A percentile compares a stretch with the other conserved stretches of the same genome.
These are phyloP conservation scores for Bigelowiella natans DNA, from an alignment of 78 protist species.

Conservation along the genomic window DNA sequence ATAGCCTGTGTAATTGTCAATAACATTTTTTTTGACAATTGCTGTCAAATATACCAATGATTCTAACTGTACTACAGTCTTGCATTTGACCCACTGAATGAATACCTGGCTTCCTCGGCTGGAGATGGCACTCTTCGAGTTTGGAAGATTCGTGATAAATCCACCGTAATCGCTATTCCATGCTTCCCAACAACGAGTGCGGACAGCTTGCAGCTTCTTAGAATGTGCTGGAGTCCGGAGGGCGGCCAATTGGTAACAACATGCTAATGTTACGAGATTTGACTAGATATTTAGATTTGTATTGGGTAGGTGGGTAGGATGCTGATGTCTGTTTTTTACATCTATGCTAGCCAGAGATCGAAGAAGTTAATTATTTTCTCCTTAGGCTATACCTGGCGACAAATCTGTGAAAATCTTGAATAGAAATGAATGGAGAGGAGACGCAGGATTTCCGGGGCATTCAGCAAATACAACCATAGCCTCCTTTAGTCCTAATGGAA, in stretches of 20 bases:
- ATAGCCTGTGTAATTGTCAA: not conserved
- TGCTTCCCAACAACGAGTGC: not conserved
- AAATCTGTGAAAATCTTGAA: not conserved
- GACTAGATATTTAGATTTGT: no score
- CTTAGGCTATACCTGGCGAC: not conserved
- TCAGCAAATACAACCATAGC: not conserved
- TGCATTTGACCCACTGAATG: not conserved
- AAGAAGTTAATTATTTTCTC: no score
- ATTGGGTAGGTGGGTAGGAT: no score
- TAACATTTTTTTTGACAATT: not conserved
- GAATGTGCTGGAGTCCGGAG: not conserved
- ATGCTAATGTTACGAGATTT: no score
- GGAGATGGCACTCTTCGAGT: not conserved
- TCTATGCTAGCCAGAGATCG: no score
- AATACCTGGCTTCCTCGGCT: not conserved
- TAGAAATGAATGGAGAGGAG: not conserved
- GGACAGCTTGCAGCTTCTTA: not conserved
- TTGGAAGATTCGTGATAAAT: not conserved
- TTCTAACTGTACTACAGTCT: not conserved
- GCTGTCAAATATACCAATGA: no score
- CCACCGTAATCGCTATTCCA: not conserved
- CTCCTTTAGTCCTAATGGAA: not conserved
- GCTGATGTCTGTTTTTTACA: no score
- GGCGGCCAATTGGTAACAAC: not conserved
- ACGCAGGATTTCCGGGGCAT: not conserved